A percentile compares a stretch with the other conserved stretches of the same genome.
Evolutionary conservation across 106 monocot species (phyloP).

Genomic region (Allium fistulosum): DNA sequence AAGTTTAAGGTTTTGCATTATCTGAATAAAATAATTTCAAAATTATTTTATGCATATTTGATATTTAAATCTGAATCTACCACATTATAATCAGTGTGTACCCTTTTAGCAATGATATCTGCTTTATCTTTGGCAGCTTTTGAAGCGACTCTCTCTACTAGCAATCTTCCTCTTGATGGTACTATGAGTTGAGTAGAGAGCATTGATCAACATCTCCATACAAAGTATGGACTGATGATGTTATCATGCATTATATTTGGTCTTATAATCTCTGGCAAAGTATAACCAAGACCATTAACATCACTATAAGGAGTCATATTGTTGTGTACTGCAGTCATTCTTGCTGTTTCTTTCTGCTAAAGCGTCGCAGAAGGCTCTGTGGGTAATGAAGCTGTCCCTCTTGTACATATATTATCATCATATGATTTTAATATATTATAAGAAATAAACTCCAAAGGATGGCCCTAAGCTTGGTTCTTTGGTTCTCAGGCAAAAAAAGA

Average conservation of each 20-base stretch:
- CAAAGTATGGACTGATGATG: constrained; percentile 9
- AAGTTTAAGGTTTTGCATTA: not conserved
- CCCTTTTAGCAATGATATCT: constrained; percentile 57
- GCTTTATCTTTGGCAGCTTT: constrained; percentile 76
- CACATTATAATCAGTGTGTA: constrained; percentile 7
- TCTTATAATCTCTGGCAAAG: constrained; percentile 13
- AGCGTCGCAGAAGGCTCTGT: constrained; percentile 71
- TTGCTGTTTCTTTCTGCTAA: constrained; percentile 57
- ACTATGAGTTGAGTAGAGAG: not conserved
- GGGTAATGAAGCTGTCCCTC: constrained; percentile 69
- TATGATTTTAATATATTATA: not conserved
- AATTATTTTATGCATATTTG: too few relatives aligned
- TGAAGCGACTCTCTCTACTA: constrained; percentile 79
- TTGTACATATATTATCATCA: constrained; percentile 21
- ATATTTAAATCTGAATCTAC: too few relatives aligned
- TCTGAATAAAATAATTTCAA: not conserved
- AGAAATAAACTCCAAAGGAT: too few relatives aligned
- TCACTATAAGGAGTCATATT: not conserved
- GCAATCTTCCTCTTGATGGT: constrained; percentile 67
- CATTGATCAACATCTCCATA: too few relatives aligned
- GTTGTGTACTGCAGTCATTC: constrained; percentile 27
- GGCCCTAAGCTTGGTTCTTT: too few relatives aligned
- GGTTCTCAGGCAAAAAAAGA: too few relatives aligned
- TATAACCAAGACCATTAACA: not conserved
- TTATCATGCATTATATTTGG: constrained; percentile 8